phyloP scores from a whole-genome alignment of 2,329 filamentous ascomycete genomes.

The Venturia effusa region DNA sequence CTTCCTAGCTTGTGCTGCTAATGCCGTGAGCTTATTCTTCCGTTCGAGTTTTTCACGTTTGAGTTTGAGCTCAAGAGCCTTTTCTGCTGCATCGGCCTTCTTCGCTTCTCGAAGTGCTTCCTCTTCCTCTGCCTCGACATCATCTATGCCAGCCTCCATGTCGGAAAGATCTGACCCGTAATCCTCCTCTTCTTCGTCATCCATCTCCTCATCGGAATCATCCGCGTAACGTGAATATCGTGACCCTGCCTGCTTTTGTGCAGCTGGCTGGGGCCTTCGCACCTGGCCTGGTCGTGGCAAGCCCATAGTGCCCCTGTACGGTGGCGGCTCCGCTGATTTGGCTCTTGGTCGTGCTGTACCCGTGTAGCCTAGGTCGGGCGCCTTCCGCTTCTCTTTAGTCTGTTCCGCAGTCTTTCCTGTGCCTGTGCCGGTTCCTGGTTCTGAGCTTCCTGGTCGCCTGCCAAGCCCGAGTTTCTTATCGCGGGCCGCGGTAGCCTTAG shows the following conservation, averaged over 20 bases:
- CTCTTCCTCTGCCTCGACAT: constrained; percentile 62
- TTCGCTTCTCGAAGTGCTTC: constrained; percentile 51
- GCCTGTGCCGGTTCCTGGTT: constrained; percentile 14
- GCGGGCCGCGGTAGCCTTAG: constrained; percentile 3
- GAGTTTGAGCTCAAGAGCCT: constrained; percentile 49
- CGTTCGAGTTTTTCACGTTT: constrained; percentile 39
- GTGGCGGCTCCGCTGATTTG: constrained; percentile 7
- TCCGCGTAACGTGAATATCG: constrained; percentile 4
- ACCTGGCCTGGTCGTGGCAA: constrained; percentile 7
- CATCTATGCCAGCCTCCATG: constrained; percentile 67
- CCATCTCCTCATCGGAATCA: neutral
- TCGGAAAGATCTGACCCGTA: constrained; percentile 46
- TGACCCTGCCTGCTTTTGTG: neutral
- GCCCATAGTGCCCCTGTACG: neutral
- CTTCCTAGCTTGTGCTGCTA: constrained; percentile 13
- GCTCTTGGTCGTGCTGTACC: constrained; percentile 26
- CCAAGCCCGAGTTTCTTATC: neutral
- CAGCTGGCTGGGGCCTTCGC: neutral
- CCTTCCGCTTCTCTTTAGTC: constrained; percentile 26
- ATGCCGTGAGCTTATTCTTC: constrained; percentile 22
- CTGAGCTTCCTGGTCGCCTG: neutral
- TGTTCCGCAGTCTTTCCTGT: constrained; percentile 16
- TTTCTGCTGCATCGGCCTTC: constrained; percentile 55
- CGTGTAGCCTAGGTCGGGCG: constrained; percentile 27
- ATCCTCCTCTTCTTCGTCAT: constrained; percentile 10